A percentile compares a stretch with the other conserved stretches of the same genome.
These are phyloP conservation scores for Achaetomium macrosporum DNA, from an alignment of 2,329 filamentous ascomycete genomes.

Conservation along the genomic window DNA sequence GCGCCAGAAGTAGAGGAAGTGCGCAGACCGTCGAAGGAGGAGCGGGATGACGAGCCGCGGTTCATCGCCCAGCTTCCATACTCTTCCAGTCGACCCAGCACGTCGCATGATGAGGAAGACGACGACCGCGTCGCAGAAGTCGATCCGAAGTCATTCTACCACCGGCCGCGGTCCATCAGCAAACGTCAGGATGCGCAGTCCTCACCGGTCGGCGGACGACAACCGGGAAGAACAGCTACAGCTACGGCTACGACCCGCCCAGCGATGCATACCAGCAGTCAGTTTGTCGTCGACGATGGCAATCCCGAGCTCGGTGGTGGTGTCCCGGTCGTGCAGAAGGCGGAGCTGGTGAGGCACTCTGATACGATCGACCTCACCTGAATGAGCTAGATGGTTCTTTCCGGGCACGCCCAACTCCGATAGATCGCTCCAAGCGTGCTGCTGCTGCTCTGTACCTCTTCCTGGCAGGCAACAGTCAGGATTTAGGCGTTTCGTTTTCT, in stretches of 20 bases:
- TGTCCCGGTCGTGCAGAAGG: constrained; percentile 8
- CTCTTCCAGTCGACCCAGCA: not conserved
- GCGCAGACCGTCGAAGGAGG: not conserved
- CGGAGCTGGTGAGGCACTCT: constrained; percentile 11
- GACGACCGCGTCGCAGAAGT: not conserved
- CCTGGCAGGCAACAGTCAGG: not conserved
- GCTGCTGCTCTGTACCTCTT: not conserved
- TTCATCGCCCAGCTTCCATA: constrained; percentile 4
- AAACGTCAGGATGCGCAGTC: not conserved
- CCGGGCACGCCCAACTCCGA: not conserved
- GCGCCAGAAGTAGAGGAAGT: not conserved
- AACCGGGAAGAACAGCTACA: not conserved
- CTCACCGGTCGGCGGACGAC: not conserved
- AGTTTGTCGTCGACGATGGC: not conserved
- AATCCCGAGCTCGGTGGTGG: not conserved
- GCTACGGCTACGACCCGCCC: not conserved
- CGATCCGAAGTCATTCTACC: not conserved
- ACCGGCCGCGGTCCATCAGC: not conserved
- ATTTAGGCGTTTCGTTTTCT: not conserved
- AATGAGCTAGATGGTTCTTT: not conserved
- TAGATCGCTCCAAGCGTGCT: not conserved
- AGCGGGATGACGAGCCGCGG: not conserved
- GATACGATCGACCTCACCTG: constrained; percentile 15
- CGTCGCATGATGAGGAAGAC: not conserved
- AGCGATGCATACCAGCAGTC: not conserved